Evolutionary conservation across 2,329 filamentous ascomycete genomes (phyloP).

Genomic region (Zymoseptoria brevis): DNA sequence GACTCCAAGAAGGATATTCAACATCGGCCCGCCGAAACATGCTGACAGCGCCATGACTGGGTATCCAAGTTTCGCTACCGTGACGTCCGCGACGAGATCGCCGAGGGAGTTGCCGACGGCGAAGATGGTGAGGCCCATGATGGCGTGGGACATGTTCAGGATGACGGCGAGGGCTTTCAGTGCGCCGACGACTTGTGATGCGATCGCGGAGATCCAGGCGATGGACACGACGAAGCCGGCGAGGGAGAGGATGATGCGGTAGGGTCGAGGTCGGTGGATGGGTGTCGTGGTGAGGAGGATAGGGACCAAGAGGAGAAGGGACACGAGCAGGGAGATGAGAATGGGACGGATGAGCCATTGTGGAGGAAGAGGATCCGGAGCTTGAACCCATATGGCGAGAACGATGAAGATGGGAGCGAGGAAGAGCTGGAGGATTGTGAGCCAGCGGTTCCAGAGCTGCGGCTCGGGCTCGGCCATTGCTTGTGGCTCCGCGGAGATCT

Average conservation of each 20-base stretch:
- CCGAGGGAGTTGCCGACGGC: slow-evolving; percentile 93
- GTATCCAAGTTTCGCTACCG: slow-evolving; percentile 84
- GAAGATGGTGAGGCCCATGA: slow-evolving; percentile 90
- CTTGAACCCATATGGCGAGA: slow-evolving; percentile 49
- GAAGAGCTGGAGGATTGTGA: slow-evolving; percentile 76
- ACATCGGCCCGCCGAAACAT: slow-evolving; percentile 96
- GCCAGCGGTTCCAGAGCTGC: slow-evolving; percentile 77
- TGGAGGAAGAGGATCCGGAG: slow-evolving; percentile 40
- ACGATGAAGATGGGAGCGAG: slow-evolving; percentile 78
- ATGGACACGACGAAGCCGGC: slow-evolving; percentile 86
- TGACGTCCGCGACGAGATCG: slow-evolving; percentile 90
- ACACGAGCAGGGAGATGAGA: slow-evolving; percentile 42
- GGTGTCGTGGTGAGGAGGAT: slow-evolving; percentile 63
- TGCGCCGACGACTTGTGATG: slow-evolving; percentile 89
- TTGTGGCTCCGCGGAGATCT: slow-evolving; percentile 8
- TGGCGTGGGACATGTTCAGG: slow-evolving; percentile 85
- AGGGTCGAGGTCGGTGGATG: slow-evolving; percentile 54
- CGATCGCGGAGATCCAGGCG: slow-evolving; percentile 93
- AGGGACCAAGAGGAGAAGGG: slow-evolving; percentile 56
- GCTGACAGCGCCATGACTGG: slow-evolving; percentile 93
- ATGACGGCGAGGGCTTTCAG: slow-evolving; percentile 91
- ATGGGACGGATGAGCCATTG: slow-evolving; percentile 50
- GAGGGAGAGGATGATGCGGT: slow-evolving; percentile 74
- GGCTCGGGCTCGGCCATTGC: slow-evolving; percentile 7
- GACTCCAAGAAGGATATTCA: slow-evolving; percentile 92